Evolutionary conservation across 2,329 filamentous ascomycete genomes (phyloP).

Genomic region (Colletotrichum neosansevieriae): DNA sequence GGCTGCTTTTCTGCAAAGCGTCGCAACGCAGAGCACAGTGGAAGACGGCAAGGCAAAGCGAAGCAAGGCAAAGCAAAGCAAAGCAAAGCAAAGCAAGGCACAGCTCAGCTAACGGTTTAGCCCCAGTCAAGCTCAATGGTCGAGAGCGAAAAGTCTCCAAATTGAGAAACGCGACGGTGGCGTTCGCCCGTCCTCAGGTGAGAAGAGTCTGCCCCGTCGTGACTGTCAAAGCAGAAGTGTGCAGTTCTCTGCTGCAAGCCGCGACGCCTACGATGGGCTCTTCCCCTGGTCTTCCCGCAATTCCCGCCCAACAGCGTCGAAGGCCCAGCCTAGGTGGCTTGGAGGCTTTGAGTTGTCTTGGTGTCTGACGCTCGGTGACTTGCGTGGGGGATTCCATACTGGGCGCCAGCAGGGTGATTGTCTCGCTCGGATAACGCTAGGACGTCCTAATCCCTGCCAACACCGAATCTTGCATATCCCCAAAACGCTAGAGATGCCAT

Average conservation of each 20-base stretch:
- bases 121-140: not conserved
- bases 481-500: constrained; percentile 40
- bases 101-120: constrained; percentile 5
- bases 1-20: constrained; percentile 21
- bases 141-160: not conserved
- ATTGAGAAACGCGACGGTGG: constrained; percentile 14
- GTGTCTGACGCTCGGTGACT: constrained; percentile 29
- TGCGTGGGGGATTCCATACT: constrained; percentile 36
- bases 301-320: not conserved
- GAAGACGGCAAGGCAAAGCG: constrained; percentile 4
- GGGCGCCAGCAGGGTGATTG: constrained; percentile 34
- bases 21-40: not conserved
- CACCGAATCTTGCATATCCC: constrained; percentile 40
- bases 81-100: constrained; percentile 13
- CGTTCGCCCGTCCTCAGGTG: constrained; percentile 28
- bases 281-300: constrained; percentile 18
- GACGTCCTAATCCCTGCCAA: constrained; percentile 34
- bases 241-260: not conserved
- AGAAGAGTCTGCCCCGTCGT: constrained; percentile 30
- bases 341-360: constrained; percentile 14
- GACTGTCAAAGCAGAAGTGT: constrained; percentile 37
- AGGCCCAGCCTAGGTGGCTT: not conserved
- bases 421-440: constrained; percentile 39
- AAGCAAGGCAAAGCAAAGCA: constrained; percentile 14
- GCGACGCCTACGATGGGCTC: not conserved